These are phyloP conservation scores for Ustilago esculenta DNA, from an alignment of 1,284 basidiomycete species.

Conservation along the genomic window DNA sequence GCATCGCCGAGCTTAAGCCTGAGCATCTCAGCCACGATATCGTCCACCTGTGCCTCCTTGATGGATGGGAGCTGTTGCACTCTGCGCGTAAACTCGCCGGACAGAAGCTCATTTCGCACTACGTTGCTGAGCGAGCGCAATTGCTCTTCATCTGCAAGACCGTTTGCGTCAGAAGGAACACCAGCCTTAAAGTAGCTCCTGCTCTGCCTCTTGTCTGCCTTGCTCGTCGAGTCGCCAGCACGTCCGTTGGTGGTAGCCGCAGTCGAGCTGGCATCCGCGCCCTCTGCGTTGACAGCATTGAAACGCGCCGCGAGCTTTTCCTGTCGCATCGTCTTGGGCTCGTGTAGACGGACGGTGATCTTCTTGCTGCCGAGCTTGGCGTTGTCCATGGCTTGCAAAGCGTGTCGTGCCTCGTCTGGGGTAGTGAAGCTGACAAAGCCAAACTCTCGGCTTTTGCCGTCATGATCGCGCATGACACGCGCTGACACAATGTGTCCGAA, in stretches of 20 bases:
- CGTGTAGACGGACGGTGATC: slow-evolving; percentile 84
- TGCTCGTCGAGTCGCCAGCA: slow-evolving; percentile 12
- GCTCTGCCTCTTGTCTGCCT: slow-evolving; percentile 39
- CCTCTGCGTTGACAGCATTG: slow-evolving; percentile 16
- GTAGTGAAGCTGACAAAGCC: slow-evolving; percentile 84
- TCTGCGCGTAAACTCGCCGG: slow-evolving; percentile 80
- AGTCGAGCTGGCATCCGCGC: background rate
- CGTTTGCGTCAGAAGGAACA: slow-evolving; percentile 35
- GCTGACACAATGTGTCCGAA: slow-evolving; percentile 73
- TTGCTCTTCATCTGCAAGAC: slow-evolving; percentile 71
- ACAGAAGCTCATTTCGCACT: slow-evolving; percentile 81
- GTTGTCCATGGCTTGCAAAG: slow-evolving; percentile 76
- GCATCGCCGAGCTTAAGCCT: slow-evolving; percentile 78
- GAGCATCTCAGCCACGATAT: slow-evolving; percentile 77
- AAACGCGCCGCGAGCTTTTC: slow-evolving; percentile 85
- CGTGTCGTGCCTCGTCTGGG: slow-evolving; percentile 73
- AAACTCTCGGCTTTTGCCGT: slow-evolving; percentile 84
- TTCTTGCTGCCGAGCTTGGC: slow-evolving; percentile 71
- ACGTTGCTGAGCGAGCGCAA: slow-evolving; percentile 80
- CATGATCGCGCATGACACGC: slow-evolving; percentile 89
- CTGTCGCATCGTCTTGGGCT: slow-evolving; percentile 85
- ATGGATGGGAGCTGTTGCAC: slow-evolving; percentile 70
- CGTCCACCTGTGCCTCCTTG: slow-evolving; percentile 70
- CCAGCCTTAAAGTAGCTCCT: slow-evolving; percentile 57
- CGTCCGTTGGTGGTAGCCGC: background rate